Percentiles rank a stretch among this genome's conserved stretches.
These are phyloP conservation scores for Crepidotus variabilis DNA, from an alignment of 768 basidiomycete species.

Conservation along the genomic window DNA sequence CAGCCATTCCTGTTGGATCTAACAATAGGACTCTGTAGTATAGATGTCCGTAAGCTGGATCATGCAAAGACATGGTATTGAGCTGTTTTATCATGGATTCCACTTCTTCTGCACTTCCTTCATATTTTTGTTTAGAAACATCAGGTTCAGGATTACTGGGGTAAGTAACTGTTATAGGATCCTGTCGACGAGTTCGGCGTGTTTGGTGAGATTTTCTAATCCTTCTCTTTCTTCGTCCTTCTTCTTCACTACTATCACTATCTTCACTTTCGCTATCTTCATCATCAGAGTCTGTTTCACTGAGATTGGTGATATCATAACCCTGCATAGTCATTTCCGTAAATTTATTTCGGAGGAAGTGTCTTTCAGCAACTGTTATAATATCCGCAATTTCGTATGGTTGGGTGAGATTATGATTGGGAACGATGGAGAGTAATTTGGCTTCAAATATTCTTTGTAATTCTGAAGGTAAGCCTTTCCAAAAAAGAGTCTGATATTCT, in stretches of 20 bases:
- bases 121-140: not conserved
- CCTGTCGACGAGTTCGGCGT: not conserved
- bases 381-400: slow-evolving; percentile 2
- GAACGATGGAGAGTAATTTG: not conserved
- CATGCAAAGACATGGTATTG: slow-evolving; percentile 1
- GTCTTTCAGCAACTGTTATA: not conserved
- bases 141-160: not conserved
- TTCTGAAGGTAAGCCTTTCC: not conserved
- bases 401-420: not conserved
- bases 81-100: not conserved
- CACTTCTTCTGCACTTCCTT: not conserved
- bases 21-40: not conserved
- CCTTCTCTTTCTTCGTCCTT: not conserved
- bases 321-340: not conserved
- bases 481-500: not conserved
- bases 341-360: not conserved
- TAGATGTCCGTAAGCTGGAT: not conserved
- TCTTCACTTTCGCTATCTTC: not conserved
- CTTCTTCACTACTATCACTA: not conserved
- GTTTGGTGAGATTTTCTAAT: not conserved
- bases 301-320: not conserved
- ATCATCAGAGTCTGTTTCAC: not conserved
- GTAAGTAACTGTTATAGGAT: not conserved
- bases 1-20: not conserved
- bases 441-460: not conserved